These are phyloP conservation scores for Pleurotus pulmonarius DNA, from an alignment of 768 basidiomycete genomes.

Conservation along the genomic window DNA sequence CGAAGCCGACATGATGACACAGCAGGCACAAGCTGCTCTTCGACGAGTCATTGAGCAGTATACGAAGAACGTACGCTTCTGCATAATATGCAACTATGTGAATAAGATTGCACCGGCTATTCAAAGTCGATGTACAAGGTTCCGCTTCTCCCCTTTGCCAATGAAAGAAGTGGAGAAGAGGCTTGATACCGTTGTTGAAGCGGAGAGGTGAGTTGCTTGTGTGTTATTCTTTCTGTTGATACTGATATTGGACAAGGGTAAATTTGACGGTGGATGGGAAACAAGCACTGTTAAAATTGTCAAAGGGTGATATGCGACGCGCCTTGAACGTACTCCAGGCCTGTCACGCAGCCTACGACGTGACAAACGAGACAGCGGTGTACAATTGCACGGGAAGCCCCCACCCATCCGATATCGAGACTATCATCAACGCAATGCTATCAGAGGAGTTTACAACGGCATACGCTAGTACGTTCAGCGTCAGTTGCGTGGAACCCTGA, in stretches of 20 bases:
- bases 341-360: conserved; percentile 94
- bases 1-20: conserved; percentile 99
- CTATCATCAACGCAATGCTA: conserved; percentile 93
- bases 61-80: conserved; percentile 97
- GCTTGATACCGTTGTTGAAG: conserved; percentile 70
- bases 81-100: conserved; percentile 99
- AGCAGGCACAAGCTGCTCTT: conserved; percentile 93
- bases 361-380: conserved; percentile 83
- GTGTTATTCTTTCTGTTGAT: not conserved
- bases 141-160: conserved; percentile 93
- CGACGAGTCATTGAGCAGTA: conserved; percentile 98
- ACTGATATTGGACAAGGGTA: conserved; percentile 47
- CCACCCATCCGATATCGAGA: conserved; percentile 91
- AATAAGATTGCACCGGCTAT: conserved; percentile 99
- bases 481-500: conserved; percentile 3
- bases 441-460: conserved; percentile 92
- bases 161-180: conserved; percentile 82
- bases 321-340: conserved; percentile 96
- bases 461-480: conserved; percentile 60
- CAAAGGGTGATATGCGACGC: conserved; percentile 95
- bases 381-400: conserved; percentile 98
- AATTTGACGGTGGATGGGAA: conserved; percentile 84
- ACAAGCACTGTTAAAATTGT: conserved; percentile 88
- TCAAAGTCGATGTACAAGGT: conserved; percentile 96
- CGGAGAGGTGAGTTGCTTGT: conserved; percentile 63